Conservation (phyloP, 148 eudicot genomes). For the Chenopodium album region DNA sequence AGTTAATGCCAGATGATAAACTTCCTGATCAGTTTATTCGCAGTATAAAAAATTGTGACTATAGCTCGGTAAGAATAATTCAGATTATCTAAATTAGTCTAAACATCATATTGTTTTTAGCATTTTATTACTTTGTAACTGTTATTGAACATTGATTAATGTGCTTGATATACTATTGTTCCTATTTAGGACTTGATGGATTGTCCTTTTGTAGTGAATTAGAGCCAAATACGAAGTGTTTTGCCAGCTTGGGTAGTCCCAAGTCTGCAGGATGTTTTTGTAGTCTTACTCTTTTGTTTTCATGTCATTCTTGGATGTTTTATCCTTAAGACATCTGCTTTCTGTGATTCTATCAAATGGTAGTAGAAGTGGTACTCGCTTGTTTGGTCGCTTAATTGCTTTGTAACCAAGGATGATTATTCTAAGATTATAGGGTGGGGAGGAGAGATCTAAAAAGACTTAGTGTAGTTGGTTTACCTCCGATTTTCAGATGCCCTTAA, state of each 20-base stretch:
- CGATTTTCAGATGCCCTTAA: background rate
- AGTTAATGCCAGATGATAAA: conserved; percentile 58
- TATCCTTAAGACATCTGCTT: background rate
- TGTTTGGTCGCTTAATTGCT: background rate
- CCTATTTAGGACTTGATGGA: background rate
- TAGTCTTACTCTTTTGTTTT: background rate
- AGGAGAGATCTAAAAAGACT: background rate
- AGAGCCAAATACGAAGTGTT: background rate
- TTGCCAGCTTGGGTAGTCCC: background rate
- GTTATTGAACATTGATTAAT: background rate
- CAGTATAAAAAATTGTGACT: conserved; percentile 63
- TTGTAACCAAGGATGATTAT: background rate
- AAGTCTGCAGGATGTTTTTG: background rate
- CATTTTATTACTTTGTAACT: background rate
- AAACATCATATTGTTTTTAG: background rate
- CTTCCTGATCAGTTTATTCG: conserved; percentile 67
- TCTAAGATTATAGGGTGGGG: background rate
- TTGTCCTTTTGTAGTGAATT: background rate
- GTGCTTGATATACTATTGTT: background rate
- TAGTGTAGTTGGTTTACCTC: background rate
- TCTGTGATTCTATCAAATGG: background rate
- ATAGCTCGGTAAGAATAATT: conserved; percentile 74
- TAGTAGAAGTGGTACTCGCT: background rate
- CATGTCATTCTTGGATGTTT: background rate
- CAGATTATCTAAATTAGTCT: conserved; percentile 2